A percentile compares a stretch with the other conserved stretches of the same genome.
Evolutionary conservation across 257 asterid genomes (phyloP).

Genomic region (Solanum chiquidenum): DNA sequence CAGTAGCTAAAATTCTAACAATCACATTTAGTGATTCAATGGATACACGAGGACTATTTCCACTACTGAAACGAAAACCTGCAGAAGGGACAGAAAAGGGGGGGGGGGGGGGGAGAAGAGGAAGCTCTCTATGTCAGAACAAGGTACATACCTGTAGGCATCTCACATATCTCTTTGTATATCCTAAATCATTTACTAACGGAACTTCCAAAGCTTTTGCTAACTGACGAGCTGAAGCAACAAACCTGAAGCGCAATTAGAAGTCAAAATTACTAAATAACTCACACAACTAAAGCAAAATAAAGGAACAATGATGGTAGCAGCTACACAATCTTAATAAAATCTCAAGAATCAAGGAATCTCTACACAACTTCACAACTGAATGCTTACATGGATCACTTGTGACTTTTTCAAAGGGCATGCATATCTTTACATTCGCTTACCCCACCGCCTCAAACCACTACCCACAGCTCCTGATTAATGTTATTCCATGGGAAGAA

Average conservation of each 20-base stretch:
- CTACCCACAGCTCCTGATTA: background rate
- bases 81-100: background rate
- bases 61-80: background rate
- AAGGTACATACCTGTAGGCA: constrained; percentile 73
- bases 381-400: background rate
- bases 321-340: background rate
- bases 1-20: background rate
- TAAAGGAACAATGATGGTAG: background rate
- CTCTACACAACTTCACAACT: background rate
- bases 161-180: constrained; percentile 89
- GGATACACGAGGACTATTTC: background rate
- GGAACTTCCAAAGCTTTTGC: constrained; percentile 98
- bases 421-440: too few species aligned
- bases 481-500: background rate
- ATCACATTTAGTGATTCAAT: background rate
- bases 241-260: constrained; percentile 52
- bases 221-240: constrained; percentile 90
- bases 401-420: too few species aligned
- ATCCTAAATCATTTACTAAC: constrained; percentile 90
- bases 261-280: background rate
- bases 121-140: background rate
- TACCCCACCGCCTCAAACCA: background rate
- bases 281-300: background rate
- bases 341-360: background rate
- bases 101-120: too few species aligned